These are phyloP conservation scores for Penicillium concentricum DNA, from an alignment of 2,329 filamentous ascomycete genomes.

Conservation along the genomic window DNA sequence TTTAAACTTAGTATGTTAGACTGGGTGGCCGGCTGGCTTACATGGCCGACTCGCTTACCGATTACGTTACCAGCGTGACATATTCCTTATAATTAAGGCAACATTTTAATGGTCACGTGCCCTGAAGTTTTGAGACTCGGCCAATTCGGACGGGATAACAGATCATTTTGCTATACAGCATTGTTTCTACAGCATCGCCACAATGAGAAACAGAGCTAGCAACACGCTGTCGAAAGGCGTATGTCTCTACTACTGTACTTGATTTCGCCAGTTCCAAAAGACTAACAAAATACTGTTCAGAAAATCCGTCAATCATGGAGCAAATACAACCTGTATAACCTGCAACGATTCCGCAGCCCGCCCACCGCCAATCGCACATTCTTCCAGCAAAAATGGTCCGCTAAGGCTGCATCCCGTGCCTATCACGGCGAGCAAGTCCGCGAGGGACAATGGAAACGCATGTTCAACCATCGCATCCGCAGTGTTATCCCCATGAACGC, in stretches of 20 bases:
- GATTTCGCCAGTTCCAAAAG: background rate
- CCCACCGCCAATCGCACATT: slow-evolving; percentile 61
- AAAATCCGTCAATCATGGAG: slow-evolving; percentile 96
- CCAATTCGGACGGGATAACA: slow-evolving; percentile 11
- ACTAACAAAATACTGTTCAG: slow-evolving; percentile 48
- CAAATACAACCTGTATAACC: slow-evolving; percentile 94
- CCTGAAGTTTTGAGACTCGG: slow-evolving; percentile 34
- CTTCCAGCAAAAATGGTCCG: slow-evolving; percentile 97
- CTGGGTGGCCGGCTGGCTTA: no score
- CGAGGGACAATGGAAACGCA: slow-evolving; percentile 89
- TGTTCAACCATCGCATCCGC: slow-evolving; percentile 79
- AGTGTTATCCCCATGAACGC: slow-evolving; percentile 85
- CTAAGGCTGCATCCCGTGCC: slow-evolving; percentile 77
- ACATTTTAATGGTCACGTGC: slow-evolving; percentile 22
- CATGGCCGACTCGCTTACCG: no score
- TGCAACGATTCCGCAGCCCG: slow-evolving; percentile 57
- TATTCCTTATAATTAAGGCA: slow-evolving; percentile 17
- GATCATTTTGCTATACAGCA: slow-evolving; percentile 6
- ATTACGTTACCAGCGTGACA: background rate
- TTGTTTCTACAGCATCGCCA: slow-evolving; percentile 26
- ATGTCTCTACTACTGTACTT: slow-evolving; percentile 18
- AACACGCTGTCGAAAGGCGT: slow-evolving; percentile 43
- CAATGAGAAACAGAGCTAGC: slow-evolving; percentile 48
- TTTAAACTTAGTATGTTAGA: no score
- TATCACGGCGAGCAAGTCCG: slow-evolving; percentile 96